A percentile compares a stretch with the other conserved stretches of the same genome.
phyloP scores from a whole-genome alignment of 2,329 filamentous ascomycete species.

The Fusarium sp. region DNA sequence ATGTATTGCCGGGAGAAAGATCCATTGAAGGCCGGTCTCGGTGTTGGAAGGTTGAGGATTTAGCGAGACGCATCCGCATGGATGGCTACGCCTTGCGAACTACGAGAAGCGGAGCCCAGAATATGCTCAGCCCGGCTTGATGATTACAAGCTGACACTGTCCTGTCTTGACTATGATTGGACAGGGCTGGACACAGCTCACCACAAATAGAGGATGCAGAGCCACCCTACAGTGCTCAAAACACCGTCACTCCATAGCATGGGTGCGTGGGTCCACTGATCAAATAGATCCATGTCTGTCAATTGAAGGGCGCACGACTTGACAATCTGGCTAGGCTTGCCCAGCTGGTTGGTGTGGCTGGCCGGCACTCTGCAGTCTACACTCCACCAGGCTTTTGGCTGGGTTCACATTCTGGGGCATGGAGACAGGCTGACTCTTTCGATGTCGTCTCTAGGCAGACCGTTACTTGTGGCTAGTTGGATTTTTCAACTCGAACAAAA shows the following conservation, averaged over 20 bases:
- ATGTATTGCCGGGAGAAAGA: not conserved
- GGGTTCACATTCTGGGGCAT: slow-evolving; percentile 23
- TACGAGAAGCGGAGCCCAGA: slow-evolving; percentile 48
- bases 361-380: slow-evolving; percentile 32
- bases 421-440: slow-evolving; percentile 36
- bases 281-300: slow-evolving; percentile 45
- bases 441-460: slow-evolving; percentile 25
- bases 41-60: slow-evolving; percentile 15
- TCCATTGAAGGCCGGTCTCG: slow-evolving; percentile 43
- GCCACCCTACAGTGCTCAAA: slow-evolving; percentile 36
- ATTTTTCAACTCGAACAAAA: slow-evolving; percentile 46
- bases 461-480: slow-evolving; percentile 23
- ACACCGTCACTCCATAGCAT: slow-evolving; percentile 25
- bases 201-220: not conserved
- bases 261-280: slow-evolving; percentile 31
- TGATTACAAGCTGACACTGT: slow-evolving; percentile 35
- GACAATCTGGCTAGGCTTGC: slow-evolving; percentile 47
- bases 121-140: slow-evolving; percentile 19
- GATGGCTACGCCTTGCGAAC: slow-evolving; percentile 47
- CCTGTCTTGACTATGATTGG: slow-evolving; percentile 23
- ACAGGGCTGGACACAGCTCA: not conserved
- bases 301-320: slow-evolving; percentile 49
- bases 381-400: slow-evolving; percentile 30
- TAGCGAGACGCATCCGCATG: slow-evolving; percentile 24
- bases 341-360: slow-evolving; percentile 39